Percentiles rank a stretch among this genome's conserved stretches.
Conservation (phyloP, 2,329 filamentous ascomycete species). For the Fusarium sterilihyphosum region DNA sequence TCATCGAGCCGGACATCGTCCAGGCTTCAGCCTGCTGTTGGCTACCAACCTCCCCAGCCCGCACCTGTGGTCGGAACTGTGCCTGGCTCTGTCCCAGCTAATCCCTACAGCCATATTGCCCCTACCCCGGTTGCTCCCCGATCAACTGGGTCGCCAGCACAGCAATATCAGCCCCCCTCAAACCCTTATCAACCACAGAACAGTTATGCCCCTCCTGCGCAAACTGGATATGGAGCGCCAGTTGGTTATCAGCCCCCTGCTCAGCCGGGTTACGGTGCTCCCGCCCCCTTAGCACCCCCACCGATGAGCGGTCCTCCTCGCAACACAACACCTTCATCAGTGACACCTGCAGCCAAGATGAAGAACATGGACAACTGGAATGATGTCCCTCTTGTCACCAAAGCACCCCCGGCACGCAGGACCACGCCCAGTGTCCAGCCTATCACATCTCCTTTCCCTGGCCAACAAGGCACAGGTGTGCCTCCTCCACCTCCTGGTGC, state of each 20-base stretch:
- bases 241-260: slow-evolving; percentile 63
- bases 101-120: slow-evolving; percentile 56
- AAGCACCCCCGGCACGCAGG: slow-evolving; percentile 73
- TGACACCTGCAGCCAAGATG: slow-evolving; percentile 71
- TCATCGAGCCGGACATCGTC: slow-evolving; percentile 50
- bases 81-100: slow-evolving; percentile 39
- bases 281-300: slow-evolving; percentile 48
- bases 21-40: slow-evolving; percentile 53
- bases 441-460: slow-evolving; percentile 80
- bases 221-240: slow-evolving; percentile 51
- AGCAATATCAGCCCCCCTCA: slow-evolving; percentile 51
- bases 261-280: slow-evolving; percentile 52
- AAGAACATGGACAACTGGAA: slow-evolving; percentile 89
- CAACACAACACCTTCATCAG: slow-evolving; percentile 72
- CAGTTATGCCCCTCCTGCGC: slow-evolving; percentile 38
- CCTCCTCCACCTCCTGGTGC: slow-evolving; percentile 62
- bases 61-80: slow-evolving; percentile 36
- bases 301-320: slow-evolving; percentile 58
- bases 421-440: slow-evolving; percentile 77
- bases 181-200: slow-evolving; percentile 49
- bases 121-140: slow-evolving; percentile 41
- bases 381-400: slow-evolving; percentile 87
- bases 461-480: slow-evolving; percentile 65
- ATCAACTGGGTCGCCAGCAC: slow-evolving; percentile 39
- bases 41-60: slow-evolving; percentile 61